Evolutionary conservation across 2,329 filamentous ascomycete species (phyloP), one percentile per base, ranked within the genome.

Genomic region (Ophiostoma piceae): DNA sequence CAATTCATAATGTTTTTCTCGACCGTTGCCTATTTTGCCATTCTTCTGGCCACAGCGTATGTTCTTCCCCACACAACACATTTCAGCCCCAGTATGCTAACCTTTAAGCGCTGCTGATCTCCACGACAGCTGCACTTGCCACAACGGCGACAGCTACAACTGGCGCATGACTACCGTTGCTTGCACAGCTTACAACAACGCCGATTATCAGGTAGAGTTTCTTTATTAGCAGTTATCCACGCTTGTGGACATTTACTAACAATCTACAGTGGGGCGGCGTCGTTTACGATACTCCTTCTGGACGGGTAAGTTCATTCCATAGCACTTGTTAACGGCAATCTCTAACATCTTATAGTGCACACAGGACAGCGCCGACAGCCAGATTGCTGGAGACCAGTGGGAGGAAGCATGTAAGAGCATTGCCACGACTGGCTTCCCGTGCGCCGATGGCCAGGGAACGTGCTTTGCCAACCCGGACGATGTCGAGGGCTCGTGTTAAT

Each of bases 41-140:
- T 39, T 39, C 9, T 65, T 9, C 35, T 65, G 19, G 19, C 9
- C 9, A n/a, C 62, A n/a, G 62, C 19, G 62, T 65, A 65, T 12
- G 62, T 39, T 22, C 14, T 22, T 19, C 9, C 19, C 4, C 51
- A 26, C 19, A 41, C 3, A 41, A 41, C 11, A 41, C 35, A 16
- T 7, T 62, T 7, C 14, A 39, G 19, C 35, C 22, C 37, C 6
- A n/a, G 7, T 22, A 9, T 26, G 19, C 65, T 66, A 47, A 66
- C 39, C 6, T 41, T 19, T 22, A 14, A 66, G 65, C 4, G 11
- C 39, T 16, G 65, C 65, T 32, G 65, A 66, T 32, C n/a, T 29
- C n/a, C 65, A 66, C 39, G 37, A 22, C n/a, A 66, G 65, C 65
- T 66, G 65, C 39, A 43, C 65, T 19, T 66, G 65, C 39, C 65